Percentiles rank a stretch among this genome's conserved stretches.
phyloP scores from a whole-genome alignment of 768 basidiomycete genomes.

The Cystofilobasidium macerans region DNA sequence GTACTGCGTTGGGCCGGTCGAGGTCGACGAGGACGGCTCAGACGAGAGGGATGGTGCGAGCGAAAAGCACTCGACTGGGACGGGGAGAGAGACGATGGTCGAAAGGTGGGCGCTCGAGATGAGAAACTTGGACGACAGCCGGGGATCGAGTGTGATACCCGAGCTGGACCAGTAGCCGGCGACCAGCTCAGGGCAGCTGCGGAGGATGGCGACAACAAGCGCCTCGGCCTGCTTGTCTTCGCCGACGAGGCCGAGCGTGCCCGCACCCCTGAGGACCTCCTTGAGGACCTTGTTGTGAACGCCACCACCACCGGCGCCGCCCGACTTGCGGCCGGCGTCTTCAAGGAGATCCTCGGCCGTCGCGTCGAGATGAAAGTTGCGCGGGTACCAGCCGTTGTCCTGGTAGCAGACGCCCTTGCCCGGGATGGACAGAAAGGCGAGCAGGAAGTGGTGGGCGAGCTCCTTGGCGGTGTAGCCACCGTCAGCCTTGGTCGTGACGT shows the following conservation, averaged over 20 bases:
- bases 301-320: slow-evolving; percentile 35
- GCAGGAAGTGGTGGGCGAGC: slow-evolving; percentile 73
- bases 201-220: slow-evolving; percentile 65
- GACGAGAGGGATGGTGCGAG: slow-evolving; percentile 37
- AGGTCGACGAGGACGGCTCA: slow-evolving; percentile 30
- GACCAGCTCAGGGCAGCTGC: slow-evolving; percentile 75
- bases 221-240: slow-evolving; percentile 68
- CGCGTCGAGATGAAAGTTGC: slow-evolving; percentile 45
- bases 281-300: slow-evolving; percentile 68
- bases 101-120: slow-evolving; percentile 70
- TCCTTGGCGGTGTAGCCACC: slow-evolving; percentile 34
- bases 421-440: slow-evolving; percentile 68
- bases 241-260: slow-evolving; percentile 61
- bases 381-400: slow-evolving; percentile 82
- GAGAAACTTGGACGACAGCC: slow-evolving; percentile 72
- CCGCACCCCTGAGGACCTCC: slow-evolving; percentile 56
- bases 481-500: slow-evolving; percentile 49
- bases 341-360: slow-evolving; percentile 40
- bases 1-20: slow-evolving; percentile 37
- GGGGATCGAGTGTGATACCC: slow-evolving; percentile 66
- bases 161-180: slow-evolving; percentile 65
- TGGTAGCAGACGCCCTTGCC: slow-evolving; percentile 78
- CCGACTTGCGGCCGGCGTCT: slow-evolving; percentile 28
- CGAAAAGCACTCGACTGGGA: slow-evolving; percentile 56
- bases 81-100: slow-evolving; percentile 64